Evolutionary conservation across 805 yeast genomes (phyloP).

Genomic region (Yamadazyma insecticola): DNA sequence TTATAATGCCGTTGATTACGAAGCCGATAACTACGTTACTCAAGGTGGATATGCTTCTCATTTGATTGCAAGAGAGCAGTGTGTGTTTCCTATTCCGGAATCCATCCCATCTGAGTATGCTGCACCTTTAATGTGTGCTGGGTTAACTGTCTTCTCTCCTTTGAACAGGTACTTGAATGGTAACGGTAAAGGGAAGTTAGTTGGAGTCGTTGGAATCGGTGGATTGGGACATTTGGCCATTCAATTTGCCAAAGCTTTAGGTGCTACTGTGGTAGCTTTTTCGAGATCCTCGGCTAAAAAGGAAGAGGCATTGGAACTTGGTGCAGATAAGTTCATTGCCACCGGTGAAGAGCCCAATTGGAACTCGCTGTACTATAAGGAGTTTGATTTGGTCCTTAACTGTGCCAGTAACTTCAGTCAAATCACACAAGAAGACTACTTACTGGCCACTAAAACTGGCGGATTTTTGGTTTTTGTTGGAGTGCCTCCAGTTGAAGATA

Average conservation of each 20-base stretch:
- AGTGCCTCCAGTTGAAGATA: conserved; percentile 20
- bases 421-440: conserved; percentile 45
- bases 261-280: conserved; percentile 55
- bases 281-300: conserved; percentile 26
- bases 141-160: conserved; percentile 52
- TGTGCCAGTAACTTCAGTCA: conserved; percentile 49
- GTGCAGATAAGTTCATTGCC: conserved; percentile 39
- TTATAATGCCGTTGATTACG: conserved; percentile 41
- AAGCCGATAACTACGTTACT: conserved; percentile 23
- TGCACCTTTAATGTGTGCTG: conserved; percentile 56
- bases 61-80: conserved; percentile 38
- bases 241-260: conserved; percentile 56
- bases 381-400: conserved; percentile 49
- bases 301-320: conserved; percentile 25
- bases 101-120: conserved; percentile 34
- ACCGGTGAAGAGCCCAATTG: conserved; percentile 47
- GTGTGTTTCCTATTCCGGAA: conserved; percentile 48
- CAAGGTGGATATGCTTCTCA: conserved; percentile 53
- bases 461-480: conserved; percentile 24
- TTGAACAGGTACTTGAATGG: conserved; percentile 24
- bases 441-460: conserved; percentile 23
- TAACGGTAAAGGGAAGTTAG: conserved; percentile 29
- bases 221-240: conserved; percentile 65
- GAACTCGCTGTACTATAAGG: conserved; percentile 21
- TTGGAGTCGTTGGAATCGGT: conserved; percentile 63